Percentiles rank a stretch among this genome's conserved stretches.
Evolutionary conservation across 2,329 filamentous ascomycete species (phyloP).

Genomic region (Colletotrichum filicis): DNA sequence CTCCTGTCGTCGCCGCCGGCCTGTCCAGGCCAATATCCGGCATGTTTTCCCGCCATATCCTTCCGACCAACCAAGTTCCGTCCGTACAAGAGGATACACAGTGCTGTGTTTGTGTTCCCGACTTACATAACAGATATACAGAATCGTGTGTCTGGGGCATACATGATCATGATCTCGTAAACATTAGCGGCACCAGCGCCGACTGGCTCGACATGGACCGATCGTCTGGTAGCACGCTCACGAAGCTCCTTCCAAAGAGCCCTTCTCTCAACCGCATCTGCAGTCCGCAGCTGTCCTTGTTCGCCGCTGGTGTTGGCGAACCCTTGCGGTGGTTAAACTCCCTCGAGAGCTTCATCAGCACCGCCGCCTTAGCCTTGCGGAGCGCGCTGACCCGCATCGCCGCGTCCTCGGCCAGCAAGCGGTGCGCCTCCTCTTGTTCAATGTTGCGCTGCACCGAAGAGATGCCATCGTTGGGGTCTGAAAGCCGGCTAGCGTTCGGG

Average conservation of each 20-base stretch:
- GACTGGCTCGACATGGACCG: constrained; percentile 63
- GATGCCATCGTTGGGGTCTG: constrained; percentile 56
- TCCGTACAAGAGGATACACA: constrained; percentile 14
- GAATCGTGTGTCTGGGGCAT: constrained; percentile 5
- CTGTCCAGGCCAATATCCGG: constrained; percentile 7
- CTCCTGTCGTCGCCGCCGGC: not conserved
- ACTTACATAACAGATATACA: constrained; percentile 32
- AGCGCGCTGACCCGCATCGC: constrained; percentile 65
- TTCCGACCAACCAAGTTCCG: constrained; percentile 28
- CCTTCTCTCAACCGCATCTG: constrained; percentile 53
- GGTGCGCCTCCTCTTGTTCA: constrained; percentile 65
- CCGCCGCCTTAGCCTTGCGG: constrained; percentile 68
- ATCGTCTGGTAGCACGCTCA: constrained; percentile 53
- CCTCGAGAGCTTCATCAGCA: constrained; percentile 67
- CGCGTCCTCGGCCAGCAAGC: constrained; percentile 67
- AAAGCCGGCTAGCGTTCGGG: constrained; percentile 44
- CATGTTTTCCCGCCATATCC: constrained; percentile 15
- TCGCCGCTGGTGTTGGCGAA: constrained; percentile 32
- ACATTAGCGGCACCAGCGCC: constrained; percentile 69
- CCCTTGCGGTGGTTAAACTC: constrained; percentile 52
- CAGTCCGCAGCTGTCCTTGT: constrained; percentile 42
- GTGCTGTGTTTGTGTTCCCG: constrained; percentile 13
- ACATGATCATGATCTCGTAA: constrained; percentile 55
- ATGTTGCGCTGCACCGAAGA: constrained; percentile 69
- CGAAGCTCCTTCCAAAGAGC: constrained; percentile 51